phyloP scores from a whole-genome alignment of 23 red algal species.

The Gracilaria domingensis region DNA sequence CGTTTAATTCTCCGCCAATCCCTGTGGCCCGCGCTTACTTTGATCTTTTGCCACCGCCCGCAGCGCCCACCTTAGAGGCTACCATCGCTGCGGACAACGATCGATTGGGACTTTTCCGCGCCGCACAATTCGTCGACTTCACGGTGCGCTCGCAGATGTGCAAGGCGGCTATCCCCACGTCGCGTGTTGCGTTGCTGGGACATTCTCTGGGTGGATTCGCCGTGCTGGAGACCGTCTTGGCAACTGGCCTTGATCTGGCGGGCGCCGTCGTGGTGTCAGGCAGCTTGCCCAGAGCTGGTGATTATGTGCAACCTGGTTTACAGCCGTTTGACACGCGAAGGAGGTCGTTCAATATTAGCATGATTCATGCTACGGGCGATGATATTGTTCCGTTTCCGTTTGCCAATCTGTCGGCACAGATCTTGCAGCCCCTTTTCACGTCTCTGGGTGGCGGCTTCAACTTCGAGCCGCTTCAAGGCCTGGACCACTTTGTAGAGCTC shows the following conservation, averaged over 20 bases:
- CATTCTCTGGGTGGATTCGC: conserved; percentile 12
- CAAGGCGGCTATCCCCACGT: not conserved
- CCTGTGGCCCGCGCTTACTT: not conserved
- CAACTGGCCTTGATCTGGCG: not conserved
- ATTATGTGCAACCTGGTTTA: not conserved
- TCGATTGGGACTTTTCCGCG: conserved; percentile 13
- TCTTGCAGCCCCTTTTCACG: conserved; percentile 10
- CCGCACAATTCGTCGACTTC: conserved; percentile 8
- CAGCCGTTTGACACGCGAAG: not conserved
- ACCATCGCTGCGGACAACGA: not conserved
- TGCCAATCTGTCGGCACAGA: conserved; percentile 12
- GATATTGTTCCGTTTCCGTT: conserved; percentile 21
- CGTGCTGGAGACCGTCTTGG: conserved; percentile 11
- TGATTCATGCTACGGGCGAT: conserved; percentile 12
- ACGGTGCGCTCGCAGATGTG: conserved; percentile 11
- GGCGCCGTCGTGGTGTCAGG: not conserved
- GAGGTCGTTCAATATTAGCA: not conserved
- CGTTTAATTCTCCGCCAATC: not conserved
- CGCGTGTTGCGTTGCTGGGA: conserved; percentile 2
- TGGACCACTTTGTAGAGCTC: conserved; percentile 1
- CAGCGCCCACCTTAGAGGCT: not conserved
- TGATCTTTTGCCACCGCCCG: conserved; percentile 4
- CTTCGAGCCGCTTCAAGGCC: not conserved
- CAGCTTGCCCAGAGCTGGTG: conserved; percentile 9
- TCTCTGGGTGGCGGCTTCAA: not conserved